Conservation (phyloP, 164 flowering plant species). For the Tetracentron sinense region DNA sequence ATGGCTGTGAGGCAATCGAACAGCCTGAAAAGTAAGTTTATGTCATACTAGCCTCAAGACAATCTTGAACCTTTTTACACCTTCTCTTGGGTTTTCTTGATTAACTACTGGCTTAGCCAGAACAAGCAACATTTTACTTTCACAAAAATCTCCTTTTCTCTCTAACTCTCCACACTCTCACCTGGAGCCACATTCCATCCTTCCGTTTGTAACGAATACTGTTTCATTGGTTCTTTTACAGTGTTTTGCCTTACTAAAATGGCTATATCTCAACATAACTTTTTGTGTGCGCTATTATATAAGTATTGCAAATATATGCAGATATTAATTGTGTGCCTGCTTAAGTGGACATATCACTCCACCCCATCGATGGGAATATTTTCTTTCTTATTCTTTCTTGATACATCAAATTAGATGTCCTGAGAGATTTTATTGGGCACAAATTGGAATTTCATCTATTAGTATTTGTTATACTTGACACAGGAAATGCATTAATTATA, state of each 20-base stretch:
- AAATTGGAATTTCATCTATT: neutral
- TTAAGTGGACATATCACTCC: neutral
- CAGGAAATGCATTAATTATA: neutral
- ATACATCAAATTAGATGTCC: slow-evolving; percentile 4
- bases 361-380: neutral
- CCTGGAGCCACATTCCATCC: too few species aligned
- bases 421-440: slow-evolving; percentile 1
- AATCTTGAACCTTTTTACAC: slow-evolving; percentile 1
- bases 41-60: neutral
- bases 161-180: too few species aligned
- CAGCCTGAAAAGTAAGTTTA: slow-evolving; percentile 52
- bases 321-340: too few species aligned
- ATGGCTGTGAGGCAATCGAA: slow-evolving; percentile 42
- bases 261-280: neutral
- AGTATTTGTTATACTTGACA: neutral
- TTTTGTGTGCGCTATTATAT: neutral
- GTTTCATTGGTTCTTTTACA: neutral
- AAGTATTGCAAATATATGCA: too few species aligned
- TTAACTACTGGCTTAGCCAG: neutral
- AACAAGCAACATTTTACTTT: neutral
- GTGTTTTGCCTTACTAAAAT: neutral
- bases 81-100: neutral
- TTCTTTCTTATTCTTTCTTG: neutral
- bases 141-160: too few species aligned
- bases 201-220: too few species aligned